Evolutionary conservation across 305 asterid genomes (phyloP).

Genomic region (Solanum aculeatissimum): DNA sequence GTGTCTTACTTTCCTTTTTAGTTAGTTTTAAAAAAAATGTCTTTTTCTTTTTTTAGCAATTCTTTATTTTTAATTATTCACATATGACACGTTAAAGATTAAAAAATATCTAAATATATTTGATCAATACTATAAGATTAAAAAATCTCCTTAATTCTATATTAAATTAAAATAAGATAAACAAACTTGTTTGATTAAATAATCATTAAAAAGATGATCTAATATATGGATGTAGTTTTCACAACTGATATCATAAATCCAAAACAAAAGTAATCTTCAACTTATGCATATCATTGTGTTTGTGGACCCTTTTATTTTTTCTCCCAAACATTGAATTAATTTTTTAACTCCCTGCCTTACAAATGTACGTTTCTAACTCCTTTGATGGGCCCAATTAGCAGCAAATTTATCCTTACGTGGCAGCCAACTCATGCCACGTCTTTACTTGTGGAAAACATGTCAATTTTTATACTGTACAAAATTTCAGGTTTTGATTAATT

Average conservation of each 20-base stretch:
- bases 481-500: neutral
- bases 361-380: slow-evolving; percentile 19
- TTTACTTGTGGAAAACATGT: neutral
- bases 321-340: neutral
- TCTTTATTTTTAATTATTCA: neutral
- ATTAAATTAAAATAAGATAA: neutral
- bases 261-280: slow-evolving; percentile 9
- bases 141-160: fast-evolving
- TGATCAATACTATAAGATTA: neutral
- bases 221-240: slow-evolving; percentile 9
- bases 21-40: too few species aligned
- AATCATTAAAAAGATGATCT: slow-evolving; percentile 18
- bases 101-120: neutral
- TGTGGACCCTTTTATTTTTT: slow-evolving; percentile 15
- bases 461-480: neutral
- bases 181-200: slow-evolving; percentile 3
- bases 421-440: slow-evolving; percentile 28
- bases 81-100: too few species aligned
- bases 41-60: neutral
- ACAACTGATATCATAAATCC: slow-evolving; percentile 15
- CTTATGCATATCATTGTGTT: slow-evolving; percentile 16
- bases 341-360: slow-evolving; percentile 9
- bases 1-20: neutral
- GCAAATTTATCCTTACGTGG: slow-evolving; percentile 6
- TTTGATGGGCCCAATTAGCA: neutral